Evolutionary conservation across 1,139 yeast species (phyloP), one percentile per base, ranked within the genome.

Genomic region (Taiozyma sp.): DNA sequence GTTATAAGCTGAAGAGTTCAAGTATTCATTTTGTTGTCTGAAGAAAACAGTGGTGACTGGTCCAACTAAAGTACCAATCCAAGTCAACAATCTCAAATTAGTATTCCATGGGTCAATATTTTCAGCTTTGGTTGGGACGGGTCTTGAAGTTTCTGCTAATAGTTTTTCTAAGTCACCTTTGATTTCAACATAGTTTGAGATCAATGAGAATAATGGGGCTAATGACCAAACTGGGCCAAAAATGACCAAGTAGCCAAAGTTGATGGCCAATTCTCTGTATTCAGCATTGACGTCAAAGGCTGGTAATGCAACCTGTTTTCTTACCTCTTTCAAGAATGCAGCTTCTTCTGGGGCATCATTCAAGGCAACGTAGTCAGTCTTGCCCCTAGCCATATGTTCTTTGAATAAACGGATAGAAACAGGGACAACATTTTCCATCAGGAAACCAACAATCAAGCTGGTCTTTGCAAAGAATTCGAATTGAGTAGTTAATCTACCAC

Each of bases 171-270:
- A 70, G 54, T 76, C 78, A 39, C 76, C 77, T 45, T 76, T 67
- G 44, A 74, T 73, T 57, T 81, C 83, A 38, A 86, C 75, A 66
- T 77, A 78, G 59, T 85, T 80, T 67, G 89, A 83, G 8, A 86
- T 54, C 36, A 88, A 65, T 16, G 85, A 81, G 32, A 86, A 75
- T 5, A 87, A 59, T 6, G 97, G 95, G 39, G 96, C 92, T 54
- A 90, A 69, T 1, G 98, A 86, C 96, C 97, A 95, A 23, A 90
- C 89, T 2, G 96, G 87, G 1, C 96, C 92, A 68, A 93, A 91
- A 60, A 93, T 70, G 44, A 83, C 78, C 52, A 92, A 73, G 68
- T 83, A 91, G 23, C 99, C 99, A 68, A 85, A 89, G 62, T 89
- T 95, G n/a, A 87, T 67, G 14, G 83, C 74, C 58, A 88, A 68